These are phyloP conservation scores for Nymphaea colorata DNA, from an alignment of 164 flowering plant species.

Conservation along the genomic window DNA sequence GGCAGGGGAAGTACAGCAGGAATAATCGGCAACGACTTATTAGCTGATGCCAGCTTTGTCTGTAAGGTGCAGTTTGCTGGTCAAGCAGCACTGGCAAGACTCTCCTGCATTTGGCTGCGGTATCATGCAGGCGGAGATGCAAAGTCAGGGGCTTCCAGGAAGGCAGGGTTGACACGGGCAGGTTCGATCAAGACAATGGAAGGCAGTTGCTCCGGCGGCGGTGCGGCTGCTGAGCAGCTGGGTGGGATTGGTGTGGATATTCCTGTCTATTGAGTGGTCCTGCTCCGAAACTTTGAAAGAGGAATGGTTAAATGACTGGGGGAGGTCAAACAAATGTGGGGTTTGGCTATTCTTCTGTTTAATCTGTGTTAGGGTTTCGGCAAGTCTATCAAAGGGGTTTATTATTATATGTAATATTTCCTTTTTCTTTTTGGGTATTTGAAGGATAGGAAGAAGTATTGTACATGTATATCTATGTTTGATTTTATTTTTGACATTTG, in stretches of 20 bases:
- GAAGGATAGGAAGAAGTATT: background rate
- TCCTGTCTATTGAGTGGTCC: conserved; percentile 26
- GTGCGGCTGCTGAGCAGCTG: conserved; percentile 24
- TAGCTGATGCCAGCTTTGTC: conserved; percentile 48
- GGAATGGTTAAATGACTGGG: background rate
- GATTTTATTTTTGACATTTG: too few species aligned
- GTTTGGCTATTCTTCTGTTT: background rate
- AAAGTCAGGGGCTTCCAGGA: conserved; percentile 18
- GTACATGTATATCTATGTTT: background rate
- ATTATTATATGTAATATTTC: too few species aligned
- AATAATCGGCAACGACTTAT: conserved; percentile 24
- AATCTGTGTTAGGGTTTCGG: background rate
- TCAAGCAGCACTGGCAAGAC: conserved; percentile 48
- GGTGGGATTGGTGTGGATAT: conserved; percentile 59
- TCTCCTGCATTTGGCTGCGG: conserved; percentile 59
- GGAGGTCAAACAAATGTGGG: background rate
- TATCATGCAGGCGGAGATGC: conserved; percentile 16
- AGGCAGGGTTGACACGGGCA: conserved; percentile 21
- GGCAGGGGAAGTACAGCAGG: conserved; percentile 5
- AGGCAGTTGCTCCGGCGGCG: conserved; percentile 20
- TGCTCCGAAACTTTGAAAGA: background rate
- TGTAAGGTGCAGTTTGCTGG: conserved; percentile 54
- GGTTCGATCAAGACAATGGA: conserved; percentile 20
- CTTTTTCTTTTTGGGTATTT: background rate
- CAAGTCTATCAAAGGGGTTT: background rate